Base-by-base conservation (phyloP, 257 asterid species). In the Petunia axillaris region DNA sequence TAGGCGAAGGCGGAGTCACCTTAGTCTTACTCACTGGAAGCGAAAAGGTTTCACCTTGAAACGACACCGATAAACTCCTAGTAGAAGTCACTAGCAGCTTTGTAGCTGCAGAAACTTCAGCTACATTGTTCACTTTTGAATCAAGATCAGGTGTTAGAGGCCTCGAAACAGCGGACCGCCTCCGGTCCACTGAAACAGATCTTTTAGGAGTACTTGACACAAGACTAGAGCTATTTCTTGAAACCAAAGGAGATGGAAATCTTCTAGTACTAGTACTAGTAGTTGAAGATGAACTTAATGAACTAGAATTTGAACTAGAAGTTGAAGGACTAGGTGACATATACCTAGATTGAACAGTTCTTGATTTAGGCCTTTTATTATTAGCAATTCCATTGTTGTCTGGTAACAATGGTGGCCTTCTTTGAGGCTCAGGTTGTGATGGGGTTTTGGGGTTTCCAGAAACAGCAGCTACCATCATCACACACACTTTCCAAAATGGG, bases 381-480 rank as follows among this genome's bases (percentile, higher is more conserved):
- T 86, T 85, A 79, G 55, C 76, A 85, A 84, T 65, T 65, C 90
- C 96, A 90, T 91, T 91, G 80, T 82, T 83, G 78, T 84, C 96
- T 80, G 95, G 93, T 88, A 92, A 80, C 90, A 95, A 86, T 76
- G 96, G 97, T 9, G 93, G 90, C 79, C 97, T 85, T 57, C 89
- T 86, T 13, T 92, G 79, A 63, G 81, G 82, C n/a, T 89, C 92
- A 35, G 89, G 89, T 75, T 50, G 86, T 52, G 90, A 64, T 78
- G 73, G 73, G 70, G 84, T 54, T 81, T 84, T 86, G 63, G 84
- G 85, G 80, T 78, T 90, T 39, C 93, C 97, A 68, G 97, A 85
- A 87, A 89, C 92, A 85, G 96, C 97, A 89, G 95, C 96, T 87
- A 91, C 96, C 98, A 95, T 88, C 88, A 88, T 90, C 90, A 81